A percentile compares a stretch with the other conserved stretches of the same genome.
phyloP scores from a whole-genome alignment of 2,329 filamentous ascomycete genomes.

The Alternaria sp. region DNA sequence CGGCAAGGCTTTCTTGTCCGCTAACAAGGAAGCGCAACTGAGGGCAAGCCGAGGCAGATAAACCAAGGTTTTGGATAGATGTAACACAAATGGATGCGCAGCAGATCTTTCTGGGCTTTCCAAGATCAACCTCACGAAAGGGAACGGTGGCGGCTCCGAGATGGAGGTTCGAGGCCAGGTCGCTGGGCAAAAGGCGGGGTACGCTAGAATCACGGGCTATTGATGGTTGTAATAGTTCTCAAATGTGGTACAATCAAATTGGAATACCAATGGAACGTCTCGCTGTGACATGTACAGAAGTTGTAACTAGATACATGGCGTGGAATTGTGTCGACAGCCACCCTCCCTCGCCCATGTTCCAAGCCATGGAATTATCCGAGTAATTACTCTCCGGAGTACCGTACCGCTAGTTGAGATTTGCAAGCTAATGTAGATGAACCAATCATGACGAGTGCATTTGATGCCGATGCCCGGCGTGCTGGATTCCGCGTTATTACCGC shows the following conservation, averaged over 20 bases:
- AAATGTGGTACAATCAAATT: not conserved
- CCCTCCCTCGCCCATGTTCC: not conserved
- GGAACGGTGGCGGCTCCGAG: slow-evolving; percentile 5
- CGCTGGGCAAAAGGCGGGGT: slow-evolving; percentile 12
- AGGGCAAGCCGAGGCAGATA: not conserved
- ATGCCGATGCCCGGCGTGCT: slow-evolving; percentile 34
- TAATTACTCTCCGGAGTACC: slow-evolving; percentile 19
- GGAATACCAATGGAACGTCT: not conserved
- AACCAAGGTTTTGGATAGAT: not conserved
- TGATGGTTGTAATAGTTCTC: not conserved
- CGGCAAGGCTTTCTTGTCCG: slow-evolving; percentile 12
- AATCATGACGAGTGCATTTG: slow-evolving; percentile 38
- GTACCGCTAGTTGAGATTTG: slow-evolving; percentile 26
- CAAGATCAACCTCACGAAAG: slow-evolving; percentile 5
- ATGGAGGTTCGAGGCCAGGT: not conserved
- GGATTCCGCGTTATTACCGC: slow-evolving; percentile 34
- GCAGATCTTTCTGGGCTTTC: not conserved
- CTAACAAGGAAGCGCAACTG: not conserved
- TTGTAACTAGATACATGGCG: not conserved
- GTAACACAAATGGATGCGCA: not conserved
- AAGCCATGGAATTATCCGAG: slow-evolving; percentile 21
- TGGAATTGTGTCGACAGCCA: not conserved
- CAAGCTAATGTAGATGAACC: slow-evolving; percentile 22
- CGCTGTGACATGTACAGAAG: not conserved
- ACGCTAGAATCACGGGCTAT: slow-evolving; percentile 5